Evolutionary conservation across 179 eudicot genomes (phyloP).

Genomic region (Silene vulgaris): DNA sequence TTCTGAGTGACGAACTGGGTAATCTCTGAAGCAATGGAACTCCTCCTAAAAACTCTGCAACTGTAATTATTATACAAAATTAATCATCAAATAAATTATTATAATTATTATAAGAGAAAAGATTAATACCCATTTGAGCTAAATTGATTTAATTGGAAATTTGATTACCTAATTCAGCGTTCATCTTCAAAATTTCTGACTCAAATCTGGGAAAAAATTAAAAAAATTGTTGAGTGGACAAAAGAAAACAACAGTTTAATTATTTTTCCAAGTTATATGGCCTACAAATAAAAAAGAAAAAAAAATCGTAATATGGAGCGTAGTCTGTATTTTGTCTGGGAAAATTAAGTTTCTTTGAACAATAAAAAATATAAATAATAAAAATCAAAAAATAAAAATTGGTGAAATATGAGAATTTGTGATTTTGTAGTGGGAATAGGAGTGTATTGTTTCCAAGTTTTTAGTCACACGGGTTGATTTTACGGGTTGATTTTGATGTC

Average conservation of each 20-base stretch:
- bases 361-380: no score
- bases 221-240: slow-evolving; percentile 9
- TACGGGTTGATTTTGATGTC: no score
- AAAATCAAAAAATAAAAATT: no score
- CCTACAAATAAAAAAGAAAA: no score
- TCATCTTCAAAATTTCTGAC: slow-evolving; percentile 24
- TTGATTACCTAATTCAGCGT: slow-evolving; percentile 31
- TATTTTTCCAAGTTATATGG: no score
- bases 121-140: neutral
- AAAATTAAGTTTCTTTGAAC: no score
- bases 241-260: neutral
- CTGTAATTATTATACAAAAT: slow-evolving; percentile 27
- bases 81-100: neutral
- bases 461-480: no score
- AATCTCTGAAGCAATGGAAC: slow-evolving; percentile 62
- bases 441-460: no score
- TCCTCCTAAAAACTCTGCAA: slow-evolving; percentile 50
- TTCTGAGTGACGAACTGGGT: slow-evolving; percentile 50
- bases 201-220: neutral
- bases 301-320: no score
- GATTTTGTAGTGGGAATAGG: no score
- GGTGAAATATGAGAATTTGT: no score
- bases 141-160: neutral
- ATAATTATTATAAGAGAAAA: neutral
- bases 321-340: no score